Evolutionary conservation across 345 rosid genomes (phyloP).

Genomic region (Brassica nigra): DNA sequence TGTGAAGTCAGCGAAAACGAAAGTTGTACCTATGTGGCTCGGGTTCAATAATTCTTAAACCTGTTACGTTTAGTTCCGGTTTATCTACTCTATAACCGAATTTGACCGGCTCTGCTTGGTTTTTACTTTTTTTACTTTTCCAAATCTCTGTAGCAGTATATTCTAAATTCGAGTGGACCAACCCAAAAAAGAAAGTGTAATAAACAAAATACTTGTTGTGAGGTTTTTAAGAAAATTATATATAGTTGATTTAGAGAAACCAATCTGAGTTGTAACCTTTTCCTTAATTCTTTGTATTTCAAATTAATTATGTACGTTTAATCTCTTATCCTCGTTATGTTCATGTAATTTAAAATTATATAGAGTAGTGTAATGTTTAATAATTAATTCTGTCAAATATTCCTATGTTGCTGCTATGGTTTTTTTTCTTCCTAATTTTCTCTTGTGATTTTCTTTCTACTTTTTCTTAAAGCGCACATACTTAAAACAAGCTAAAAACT

Average conservation of each 20-base stretch:
- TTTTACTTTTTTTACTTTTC: neutral
- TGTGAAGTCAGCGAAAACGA: conserved; percentile 53
- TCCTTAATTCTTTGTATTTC: neutral
- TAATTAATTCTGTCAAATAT: neutral
- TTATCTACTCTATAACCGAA: conserved; percentile 13
- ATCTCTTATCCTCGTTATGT: neutral
- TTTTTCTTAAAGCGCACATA: neutral
- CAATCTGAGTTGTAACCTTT: neutral
- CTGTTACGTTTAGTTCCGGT: neutral
- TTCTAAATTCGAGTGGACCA: conserved; percentile 32
- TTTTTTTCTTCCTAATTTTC: neutral
- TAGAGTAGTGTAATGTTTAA: neutral
- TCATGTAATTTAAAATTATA: neutral
- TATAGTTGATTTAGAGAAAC: neutral
- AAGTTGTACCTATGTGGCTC: conserved; percentile 48
- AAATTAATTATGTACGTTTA: neutral
- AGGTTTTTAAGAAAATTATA: neutral
- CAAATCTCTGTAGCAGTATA: conserved; percentile 15
- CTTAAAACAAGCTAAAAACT: neutral
- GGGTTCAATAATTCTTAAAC: conserved; percentile 20
- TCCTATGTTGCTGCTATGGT: neutral
- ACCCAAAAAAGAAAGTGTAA: neutral
- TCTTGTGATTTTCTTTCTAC: neutral
- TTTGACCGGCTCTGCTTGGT: neutral
- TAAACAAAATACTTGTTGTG: neutral